Evolutionary conservation across 805 yeast genomes (phyloP), one percentile per base, ranked within the genome.

Genomic region (Candida pseudoglaebosa): DNA sequence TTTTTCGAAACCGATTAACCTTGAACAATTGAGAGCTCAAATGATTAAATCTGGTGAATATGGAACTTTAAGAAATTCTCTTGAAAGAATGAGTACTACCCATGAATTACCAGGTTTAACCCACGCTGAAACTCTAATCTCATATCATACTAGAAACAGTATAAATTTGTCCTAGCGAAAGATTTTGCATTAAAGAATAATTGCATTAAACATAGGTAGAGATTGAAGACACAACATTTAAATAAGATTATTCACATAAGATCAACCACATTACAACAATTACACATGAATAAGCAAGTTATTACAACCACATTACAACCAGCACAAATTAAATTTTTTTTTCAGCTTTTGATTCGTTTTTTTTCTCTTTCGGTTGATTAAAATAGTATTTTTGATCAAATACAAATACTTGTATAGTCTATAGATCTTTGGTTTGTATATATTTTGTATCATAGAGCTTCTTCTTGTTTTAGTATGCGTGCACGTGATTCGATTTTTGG

Each of bases 81-180:
- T 71, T 36, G 65, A 65, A 15, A 55, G 75, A 46, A 59, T 71
- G 22, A 51, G 58, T 31, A 67, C 77, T 4, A 62, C 74, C 4
- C 77, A 71, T 41, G 72, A 69, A 19, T 52, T 73, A 29, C 76
- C 76, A 0, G 78, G 78, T 7, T 58, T 73, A 37, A 65, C 74
- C 2, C 72, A 69, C 40, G 78, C 77, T 5, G 75, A 70, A 48
- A 66, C 72, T 4, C 59, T 73, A 36, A 51, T 73, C 36, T 61
- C 70, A 9, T 66, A 65, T 40, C 73, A 69, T 43, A 60, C 69
- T 5, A 53, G 73, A 44, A 62, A 59, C 38, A 65, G 72, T 45
- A 58, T 65, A 30, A 56, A 58, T 42, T 52, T 65, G 28, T 59
- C 57, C 30, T 38, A 38, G n/a, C n/a, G n/a, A n/a, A n/a, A n/a